phyloP scores from a whole-genome alignment of 352 stramenopile species.

The Phytophthora fragariaefolia region DNA sequence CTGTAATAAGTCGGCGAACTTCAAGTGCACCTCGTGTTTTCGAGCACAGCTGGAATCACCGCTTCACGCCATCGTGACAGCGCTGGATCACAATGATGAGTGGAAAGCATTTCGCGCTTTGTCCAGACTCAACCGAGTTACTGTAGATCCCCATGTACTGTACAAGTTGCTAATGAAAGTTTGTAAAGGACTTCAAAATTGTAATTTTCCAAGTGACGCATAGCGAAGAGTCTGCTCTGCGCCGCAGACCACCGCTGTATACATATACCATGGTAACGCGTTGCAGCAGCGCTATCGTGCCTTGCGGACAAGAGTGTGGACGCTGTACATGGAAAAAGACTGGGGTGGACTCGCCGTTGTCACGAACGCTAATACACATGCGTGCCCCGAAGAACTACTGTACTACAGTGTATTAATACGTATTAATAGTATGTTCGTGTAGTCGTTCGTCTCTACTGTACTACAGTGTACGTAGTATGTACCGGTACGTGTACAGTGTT shows the following conservation, averaged over 20 bases:
- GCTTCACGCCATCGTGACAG: constrained; percentile 46
- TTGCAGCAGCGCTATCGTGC: constrained; percentile 60
- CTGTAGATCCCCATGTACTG: neutral
- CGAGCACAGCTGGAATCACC: constrained; percentile 44
- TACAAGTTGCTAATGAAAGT: too few relatives aligned
- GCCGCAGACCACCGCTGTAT: constrained; percentile 23
- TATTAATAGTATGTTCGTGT: too few relatives aligned
- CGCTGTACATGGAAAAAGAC: constrained; percentile 55
- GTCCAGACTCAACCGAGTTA: constrained; percentile 25
- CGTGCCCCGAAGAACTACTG: constrained; percentile 58
- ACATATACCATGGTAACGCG: too few relatives aligned
- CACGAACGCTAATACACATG: constrained; percentile 48
- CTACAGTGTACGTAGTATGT: too few relatives aligned
- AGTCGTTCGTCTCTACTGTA: too few relatives aligned
- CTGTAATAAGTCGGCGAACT: neutral
- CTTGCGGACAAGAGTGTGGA: constrained; percentile 48
- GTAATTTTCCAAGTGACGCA: too few relatives aligned
- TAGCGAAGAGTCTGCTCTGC: neutral
- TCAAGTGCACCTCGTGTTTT: neutral
- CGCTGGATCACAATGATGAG: constrained; percentile 24
- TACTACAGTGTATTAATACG: too few relatives aligned
- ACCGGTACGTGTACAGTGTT: too few relatives aligned
- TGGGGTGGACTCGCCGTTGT: constrained; percentile 48
- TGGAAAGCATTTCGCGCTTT: constrained; percentile 35
- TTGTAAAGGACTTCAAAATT: too few relatives aligned